These are phyloP conservation scores for Saccharata proteae DNA, from an alignment of 2,329 filamentous ascomycete species.

Conservation along the genomic window DNA sequence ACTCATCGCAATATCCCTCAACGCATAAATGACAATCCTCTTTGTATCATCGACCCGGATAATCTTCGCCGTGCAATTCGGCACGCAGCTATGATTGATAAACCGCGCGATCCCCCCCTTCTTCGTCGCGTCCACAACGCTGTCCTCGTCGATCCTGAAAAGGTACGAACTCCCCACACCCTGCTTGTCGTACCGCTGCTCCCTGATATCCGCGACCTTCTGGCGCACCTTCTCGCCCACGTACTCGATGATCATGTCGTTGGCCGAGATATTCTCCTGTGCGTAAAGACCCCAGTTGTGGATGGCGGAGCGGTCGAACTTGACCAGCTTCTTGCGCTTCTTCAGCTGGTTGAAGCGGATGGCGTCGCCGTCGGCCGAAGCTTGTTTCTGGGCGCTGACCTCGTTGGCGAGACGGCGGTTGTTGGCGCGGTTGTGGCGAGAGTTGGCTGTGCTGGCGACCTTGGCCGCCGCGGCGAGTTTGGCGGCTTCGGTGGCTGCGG, in stretches of 20 bases:
- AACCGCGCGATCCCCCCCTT: conserved; percentile 96
- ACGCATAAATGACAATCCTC: conserved; percentile 95
- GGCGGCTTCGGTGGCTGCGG: conserved; percentile 54
- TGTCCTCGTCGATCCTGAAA: conserved; percentile 96
- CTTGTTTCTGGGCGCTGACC: conserved; percentile 86
- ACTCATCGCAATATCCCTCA: conserved; percentile 93
- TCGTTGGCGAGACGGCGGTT: conserved; percentile 91
- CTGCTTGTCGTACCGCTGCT: conserved; percentile 84
- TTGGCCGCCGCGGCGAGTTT: conserved; percentile 62
- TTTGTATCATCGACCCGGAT: conserved; percentile 98
- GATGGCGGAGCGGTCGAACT: conserved; percentile 93
- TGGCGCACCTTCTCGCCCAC: conserved; percentile 96
- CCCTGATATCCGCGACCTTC: conserved; percentile 91
- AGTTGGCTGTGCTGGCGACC: conserved; percentile 73
- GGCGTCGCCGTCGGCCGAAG: conserved; percentile 54
- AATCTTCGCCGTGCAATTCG: conserved; percentile 98
- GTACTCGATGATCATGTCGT: conserved; percentile 99
- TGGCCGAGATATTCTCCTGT: conserved; percentile 91
- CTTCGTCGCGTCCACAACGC: conserved; percentile 95
- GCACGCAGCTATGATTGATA: conserved; percentile 97
- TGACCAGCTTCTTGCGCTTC: conserved; percentile 98
- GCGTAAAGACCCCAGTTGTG: conserved; percentile 98
- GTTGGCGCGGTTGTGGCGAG: conserved; percentile 86
- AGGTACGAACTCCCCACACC: conserved; percentile 96
- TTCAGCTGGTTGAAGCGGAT: conserved; percentile 98